Evolutionary conservation across 139 green algal species (phyloP), one percentile per base, ranked within the genome.

Genomic region (Micractinium conductrix): DNA sequence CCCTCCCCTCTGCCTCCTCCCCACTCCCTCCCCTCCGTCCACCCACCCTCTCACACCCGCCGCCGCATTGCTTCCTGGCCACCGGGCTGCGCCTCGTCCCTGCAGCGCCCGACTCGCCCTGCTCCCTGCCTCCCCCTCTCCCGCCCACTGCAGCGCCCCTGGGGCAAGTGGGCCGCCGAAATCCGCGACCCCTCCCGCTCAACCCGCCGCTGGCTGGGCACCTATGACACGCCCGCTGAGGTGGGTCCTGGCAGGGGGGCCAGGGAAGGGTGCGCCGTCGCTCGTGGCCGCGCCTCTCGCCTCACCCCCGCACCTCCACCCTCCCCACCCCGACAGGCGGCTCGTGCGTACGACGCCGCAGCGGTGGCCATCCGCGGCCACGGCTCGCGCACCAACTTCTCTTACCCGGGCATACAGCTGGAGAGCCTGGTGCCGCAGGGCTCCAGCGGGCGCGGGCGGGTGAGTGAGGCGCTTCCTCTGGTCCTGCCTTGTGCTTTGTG

Each of bases 141-240:
- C 60, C 30, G 7, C 40, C 40, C n/a, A 1, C 21, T 70, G 84
- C 85, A 93, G 89, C 84, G 94, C 35, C 93, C 93, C 42, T 97
- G 94, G 94, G 93, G 93, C 69, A 96, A 94, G 78, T 97, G 90
- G 87, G 94, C 93, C 24, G 94, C 94, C 3, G 94, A 97, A 72
- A 97, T 97, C 78, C 88, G 94, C 1, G 94, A 97, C 87, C 89
- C 89, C 12, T 88, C 78, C 0, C 86, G 91, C 17, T 82, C 91
- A 78, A 95, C 94, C 35, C 90, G 91, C 38, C 88, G 89, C 43
- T 97, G 94, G 94, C 86, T 97, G 22, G 94, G 94, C 19, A 97
- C 93, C 1, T 97, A 93, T 63, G 85, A 86, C 65, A 92, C 89
- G 0, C 85, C 90, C 62, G 87, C 75, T 26, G 87, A 91, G 76